phyloP scores from a whole-genome alignment of 768 basidiomycete species.

The Lentinula raphanica region DNA sequence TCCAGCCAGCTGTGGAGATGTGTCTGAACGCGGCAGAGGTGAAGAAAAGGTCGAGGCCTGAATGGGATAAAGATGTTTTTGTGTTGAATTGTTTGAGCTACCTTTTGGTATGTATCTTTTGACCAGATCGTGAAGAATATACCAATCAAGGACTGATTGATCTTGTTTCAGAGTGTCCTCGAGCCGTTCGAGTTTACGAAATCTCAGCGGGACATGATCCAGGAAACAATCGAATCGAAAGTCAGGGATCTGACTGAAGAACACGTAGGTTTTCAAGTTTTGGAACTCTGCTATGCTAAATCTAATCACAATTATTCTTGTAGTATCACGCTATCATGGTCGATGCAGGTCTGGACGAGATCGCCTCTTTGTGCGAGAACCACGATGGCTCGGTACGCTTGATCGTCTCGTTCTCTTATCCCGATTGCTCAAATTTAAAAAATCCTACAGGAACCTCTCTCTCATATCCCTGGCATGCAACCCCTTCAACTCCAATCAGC shows the following conservation, averaged over 20 bases:
- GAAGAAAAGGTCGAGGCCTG: conserved; percentile 46
- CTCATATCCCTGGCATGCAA: conserved; percentile 63
- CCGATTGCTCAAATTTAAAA: no score
- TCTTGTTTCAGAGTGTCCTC: conserved; percentile 47
- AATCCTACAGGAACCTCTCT: conserved; percentile 61
- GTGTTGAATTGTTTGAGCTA: conserved; percentile 83
- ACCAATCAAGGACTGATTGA: neutral
- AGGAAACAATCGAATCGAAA: conserved; percentile 53
- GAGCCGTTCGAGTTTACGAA: conserved; percentile 65
- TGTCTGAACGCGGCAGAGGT: conserved; percentile 63
- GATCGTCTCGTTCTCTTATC: neutral
- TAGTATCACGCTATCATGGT: conserved; percentile 47
- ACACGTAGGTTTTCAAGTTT: conserved; percentile 59
- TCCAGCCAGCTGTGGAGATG: conserved; percentile 81
- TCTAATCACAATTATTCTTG: neutral
- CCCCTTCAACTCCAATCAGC: conserved; percentile 57
- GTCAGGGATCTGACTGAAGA: conserved; percentile 67
- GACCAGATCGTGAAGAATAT: neutral
- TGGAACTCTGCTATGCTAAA: no score
- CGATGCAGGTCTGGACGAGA: conserved; percentile 49
- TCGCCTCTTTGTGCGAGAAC: conserved; percentile 37
- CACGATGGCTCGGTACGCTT: conserved; percentile 34
- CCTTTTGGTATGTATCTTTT: conserved; percentile 52
- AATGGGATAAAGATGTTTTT: conserved; percentile 83
- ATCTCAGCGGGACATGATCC: conserved; percentile 53